phyloP scores from a whole-genome alignment of 148 eudicot genomes.

The Oxyria digyna region DNA sequence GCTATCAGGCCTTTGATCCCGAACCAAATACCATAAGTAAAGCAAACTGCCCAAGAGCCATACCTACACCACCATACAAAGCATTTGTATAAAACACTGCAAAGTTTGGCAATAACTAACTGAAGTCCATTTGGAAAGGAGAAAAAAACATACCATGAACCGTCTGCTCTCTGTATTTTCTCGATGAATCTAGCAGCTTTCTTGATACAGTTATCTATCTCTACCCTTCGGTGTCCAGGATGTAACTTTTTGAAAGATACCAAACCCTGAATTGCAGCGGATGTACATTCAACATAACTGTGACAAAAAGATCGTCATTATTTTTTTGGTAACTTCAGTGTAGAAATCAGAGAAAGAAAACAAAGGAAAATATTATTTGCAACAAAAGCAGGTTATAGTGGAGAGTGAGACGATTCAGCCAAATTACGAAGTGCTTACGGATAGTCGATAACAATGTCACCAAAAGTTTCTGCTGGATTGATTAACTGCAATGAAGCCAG shows the following conservation, averaged over 20 bases:
- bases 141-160: conserved; percentile 73
- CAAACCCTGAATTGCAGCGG: conserved; percentile 89
- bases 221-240: conserved; percentile 78
- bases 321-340: background rate
- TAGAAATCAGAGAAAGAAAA: background rate
- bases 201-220: conserved; percentile 55
- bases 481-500: conserved; percentile 40
- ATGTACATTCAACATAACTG: conserved; percentile 94
- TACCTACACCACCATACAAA: conserved; percentile 38
- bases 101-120: background rate
- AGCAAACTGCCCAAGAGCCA: conserved; percentile 96
- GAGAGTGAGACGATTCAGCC: background rate
- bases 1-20: conserved; percentile 70
- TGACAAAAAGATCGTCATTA: conserved; percentile 2
- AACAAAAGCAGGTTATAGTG: background rate
- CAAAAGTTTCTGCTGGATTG: conserved; percentile 98
- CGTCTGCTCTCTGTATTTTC: conserved; percentile 70
- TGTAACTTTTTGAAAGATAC: conserved; percentile 55
- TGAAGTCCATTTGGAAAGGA: background rate
- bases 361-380: background rate
- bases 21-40: conserved; percentile 88
- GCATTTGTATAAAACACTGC: background rate
- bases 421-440: conserved; percentile 55
- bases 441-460: conserved; percentile 96
- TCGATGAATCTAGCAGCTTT: conserved; percentile 58